Base-by-base conservation (phyloP, 805 yeast genomes). In the Candida sakaeoensis region DNA sequence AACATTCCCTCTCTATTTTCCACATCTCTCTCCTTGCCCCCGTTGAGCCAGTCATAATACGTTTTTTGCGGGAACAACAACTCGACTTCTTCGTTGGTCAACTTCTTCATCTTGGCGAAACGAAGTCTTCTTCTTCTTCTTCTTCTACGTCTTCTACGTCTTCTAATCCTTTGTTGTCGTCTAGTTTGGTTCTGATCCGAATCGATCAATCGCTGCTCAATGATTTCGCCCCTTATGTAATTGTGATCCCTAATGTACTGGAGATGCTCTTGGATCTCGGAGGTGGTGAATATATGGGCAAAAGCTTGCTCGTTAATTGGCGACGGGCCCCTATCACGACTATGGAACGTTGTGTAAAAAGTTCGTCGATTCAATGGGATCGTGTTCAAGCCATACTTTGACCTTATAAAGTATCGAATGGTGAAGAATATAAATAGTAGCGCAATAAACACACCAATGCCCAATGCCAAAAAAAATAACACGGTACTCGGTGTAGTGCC, bases 361-460 rank as follows among this genome's bases (percentile, higher is more conserved):
- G 15, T 37, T 19, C 68, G 45, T 28, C 57, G 55, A 6, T 61
- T 45, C 6, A 64, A 40, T 1, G 69, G 63, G 59, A 68, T 50
- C 51, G 72, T 59, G 46, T 73, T 76, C 8, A 80, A 60, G 0
- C 86, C 86, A 48, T 68, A 72, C 41, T 65, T 69, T 4, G 82
- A 68, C 37, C 85, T 61, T 3, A 80, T 68, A 48, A 80, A 73
- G 54, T 81, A 80, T 36, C 85, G 60, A 38, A 76, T 52, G 8
- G 85, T 76, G 66, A 81, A 79, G 58, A 79, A 79, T 7, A 79
- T 47, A 49, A 81, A 78, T 19, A 78, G 53, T 0, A 67, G 15
- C 4, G 85, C 84, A 28, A 80, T 78, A 16, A 72, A 52, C 9
- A 79, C 72, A 3, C 85, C 86, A 10, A 79, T 75, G 1, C 81